phyloP scores from a whole-genome alignment of 176 grass and related monocot genomes.

The Avena sativa region DNA sequence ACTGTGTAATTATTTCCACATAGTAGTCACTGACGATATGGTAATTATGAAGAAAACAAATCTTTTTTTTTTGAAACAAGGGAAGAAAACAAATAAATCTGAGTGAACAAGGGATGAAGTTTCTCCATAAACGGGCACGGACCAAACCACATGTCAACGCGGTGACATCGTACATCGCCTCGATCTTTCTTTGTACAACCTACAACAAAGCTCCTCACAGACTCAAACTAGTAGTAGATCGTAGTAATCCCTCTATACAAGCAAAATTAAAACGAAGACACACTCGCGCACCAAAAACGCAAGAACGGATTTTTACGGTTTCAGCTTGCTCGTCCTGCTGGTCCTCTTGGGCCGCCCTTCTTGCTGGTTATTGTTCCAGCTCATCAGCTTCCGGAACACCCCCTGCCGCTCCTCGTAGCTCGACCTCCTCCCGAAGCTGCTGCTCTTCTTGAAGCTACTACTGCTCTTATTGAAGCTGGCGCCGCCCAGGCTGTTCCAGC shows the following conservation, averaged over 20 bases:
- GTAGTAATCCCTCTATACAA: background rate
- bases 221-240: background rate
- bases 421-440: constrained; percentile 47
- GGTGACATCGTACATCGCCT: constrained; percentile 61
- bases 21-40: background rate
- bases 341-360: constrained; percentile 41
- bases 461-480: constrained; percentile 42
- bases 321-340: constrained; percentile 43
- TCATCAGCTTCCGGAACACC: constrained; percentile 56
- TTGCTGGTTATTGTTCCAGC: constrained; percentile 29
- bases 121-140: constrained; percentile 56
- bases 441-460: constrained; percentile 50
- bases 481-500: constrained; percentile 71
- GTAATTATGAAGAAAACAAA: background rate
- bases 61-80: too few relatives aligned
- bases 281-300: background rate
- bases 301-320: background rate
- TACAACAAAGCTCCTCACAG: constrained; percentile 8
- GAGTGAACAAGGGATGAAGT: constrained; percentile 64
- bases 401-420: constrained; percentile 50
- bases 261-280: constrained; percentile 1
- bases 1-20: background rate
- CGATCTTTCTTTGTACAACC: constrained; percentile 53
- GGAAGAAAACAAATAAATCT: constrained; percentile 34
- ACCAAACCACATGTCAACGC: constrained; percentile 54